Base-by-base conservation (phyloP, 305 asterid species). In the Solanum hybrid region DNA sequence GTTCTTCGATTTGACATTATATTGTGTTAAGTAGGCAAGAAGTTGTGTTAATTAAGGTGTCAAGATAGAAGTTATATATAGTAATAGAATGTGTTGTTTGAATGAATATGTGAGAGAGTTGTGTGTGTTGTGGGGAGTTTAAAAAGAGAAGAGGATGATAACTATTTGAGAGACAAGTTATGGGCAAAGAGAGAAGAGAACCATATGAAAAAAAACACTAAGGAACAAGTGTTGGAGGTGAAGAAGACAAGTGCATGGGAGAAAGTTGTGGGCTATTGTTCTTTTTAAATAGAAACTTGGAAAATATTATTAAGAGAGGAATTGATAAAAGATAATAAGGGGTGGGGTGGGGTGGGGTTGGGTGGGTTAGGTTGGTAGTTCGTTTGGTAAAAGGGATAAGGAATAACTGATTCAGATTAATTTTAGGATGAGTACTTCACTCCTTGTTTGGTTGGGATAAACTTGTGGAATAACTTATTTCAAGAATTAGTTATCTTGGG, bases 231-330 rank as follows among this genome's bases (percentile, higher is more conserved):
- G 98, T 93, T 95, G 96, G 96, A 92, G 92, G 90, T 93, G 95
- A 93, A 90, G 95, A 94, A 91, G 97, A 93, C 96, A 96, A 94
- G 93, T 96, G 97, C 97, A 94, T 94, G 96, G 96, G 94, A 92
- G 94, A 88, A 90, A 73, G 94, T 89, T 90, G 94, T 95, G 96
- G 97, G 95, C 92, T 92, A 68, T 91, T 84, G 86, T 93, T 85
- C 91, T 91, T 92, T 94, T 92, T 93, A 92, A 93, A 94, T 93
- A 93, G 91, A 27, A 80, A 61, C 65, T 80, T 37, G 1, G 34
- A 81, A 80, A 81, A 29, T 4, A 81, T 81, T 32, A 81, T 38
- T n/a, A 24, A 36, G 51, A 37, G 87, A 24, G n/a, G 32, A 37
- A 80, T 37, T 26, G 65, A 39, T 24, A 41, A 80, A n/a, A 80